A percentile compares a stretch with the other conserved stretches of the same genome.
Conservation (phyloP, 352 stramenopile genomes). For the Globisporangium iwayamae region DNA sequence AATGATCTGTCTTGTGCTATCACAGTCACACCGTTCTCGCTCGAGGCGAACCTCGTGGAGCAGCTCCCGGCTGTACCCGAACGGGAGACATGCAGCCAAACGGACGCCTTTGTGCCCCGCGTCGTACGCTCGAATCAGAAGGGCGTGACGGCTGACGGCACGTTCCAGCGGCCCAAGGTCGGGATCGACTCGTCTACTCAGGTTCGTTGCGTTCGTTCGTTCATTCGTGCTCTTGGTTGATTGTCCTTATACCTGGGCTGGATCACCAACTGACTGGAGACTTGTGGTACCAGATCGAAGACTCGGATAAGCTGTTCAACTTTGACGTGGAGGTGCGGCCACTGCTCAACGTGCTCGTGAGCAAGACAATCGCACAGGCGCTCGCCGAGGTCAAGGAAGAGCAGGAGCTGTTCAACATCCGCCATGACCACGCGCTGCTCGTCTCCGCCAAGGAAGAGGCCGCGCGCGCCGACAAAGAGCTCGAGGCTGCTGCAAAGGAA, state of each 20-base stretch:
- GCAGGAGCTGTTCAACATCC: conserved; percentile 51
- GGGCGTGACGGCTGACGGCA: conserved; percentile 37
- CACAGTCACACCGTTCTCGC: conserved; percentile 48
- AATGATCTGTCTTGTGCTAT: background rate
- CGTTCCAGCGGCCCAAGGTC: conserved; percentile 62
- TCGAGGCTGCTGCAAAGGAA: conserved; percentile 54
- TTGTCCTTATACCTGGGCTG: background rate
- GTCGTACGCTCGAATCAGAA: conserved; percentile 24
- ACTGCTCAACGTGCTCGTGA: conserved; percentile 72
- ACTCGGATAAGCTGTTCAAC: conserved; percentile 68
- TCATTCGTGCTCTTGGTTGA: background rate
- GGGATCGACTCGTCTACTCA: conserved; percentile 73
- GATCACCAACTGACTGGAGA: background rate
- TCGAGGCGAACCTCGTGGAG: conserved; percentile 68
- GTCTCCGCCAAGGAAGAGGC: conserved; percentile 41
- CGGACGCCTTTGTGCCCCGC: conserved; percentile 56
- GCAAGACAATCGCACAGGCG: conserved; percentile 80
- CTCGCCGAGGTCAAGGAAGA: conserved; percentile 76
- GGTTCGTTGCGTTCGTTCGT: conserved; percentile 18
- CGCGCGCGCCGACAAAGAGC: conserved; percentile 34
- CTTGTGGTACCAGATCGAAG: conserved; percentile 48
- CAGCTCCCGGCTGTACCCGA: conserved; percentile 29
- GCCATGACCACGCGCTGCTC: conserved; percentile 35
- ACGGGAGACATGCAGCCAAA: conserved; percentile 57
- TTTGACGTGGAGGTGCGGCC: conserved; percentile 79